Percentiles rank a stretch among this genome's conserved stretches.
Evolutionary conservation across 768 basidiomycete species (phyloP).

Genomic region (Boletellus sp.): DNA sequence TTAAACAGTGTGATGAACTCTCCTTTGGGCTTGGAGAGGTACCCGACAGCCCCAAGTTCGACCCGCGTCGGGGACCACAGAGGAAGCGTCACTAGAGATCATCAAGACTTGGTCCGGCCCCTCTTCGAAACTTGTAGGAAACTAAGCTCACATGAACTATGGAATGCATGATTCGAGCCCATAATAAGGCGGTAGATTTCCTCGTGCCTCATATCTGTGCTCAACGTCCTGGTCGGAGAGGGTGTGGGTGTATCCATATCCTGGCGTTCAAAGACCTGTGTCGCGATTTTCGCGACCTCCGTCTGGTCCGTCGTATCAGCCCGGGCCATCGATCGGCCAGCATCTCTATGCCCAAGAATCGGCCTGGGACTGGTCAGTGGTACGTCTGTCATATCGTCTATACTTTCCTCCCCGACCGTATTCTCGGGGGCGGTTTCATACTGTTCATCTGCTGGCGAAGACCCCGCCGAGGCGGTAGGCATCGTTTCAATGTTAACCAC

Average conservation of each 20-base stretch:
- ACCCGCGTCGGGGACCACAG: conserved; percentile 68
- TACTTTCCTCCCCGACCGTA: conserved; percentile 12
- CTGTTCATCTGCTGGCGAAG: conserved; percentile 20
- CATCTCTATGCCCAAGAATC: not conserved
- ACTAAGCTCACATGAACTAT: conserved; percentile 54
- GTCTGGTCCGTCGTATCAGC: conserved; percentile 3
- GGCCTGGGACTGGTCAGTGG: conserved; percentile 17
- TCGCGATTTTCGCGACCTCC: conserved; percentile 21
- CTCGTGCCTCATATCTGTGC: conserved; percentile 53
- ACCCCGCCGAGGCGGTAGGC: conserved; percentile 6
- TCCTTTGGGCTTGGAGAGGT: conserved; percentile 63
- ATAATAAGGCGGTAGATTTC: conserved; percentile 59
- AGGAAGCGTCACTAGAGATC: conserved; percentile 52
- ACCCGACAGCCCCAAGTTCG: conserved; percentile 71
- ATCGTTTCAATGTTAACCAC: not conserved
- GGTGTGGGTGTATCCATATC: conserved; percentile 20
- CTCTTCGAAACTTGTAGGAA: not conserved
- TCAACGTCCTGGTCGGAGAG: conserved; percentile 34
- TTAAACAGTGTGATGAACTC: conserved; percentile 72
- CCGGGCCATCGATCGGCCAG: not conserved
- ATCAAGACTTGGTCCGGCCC: not conserved
- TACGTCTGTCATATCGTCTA: conserved; percentile 15
- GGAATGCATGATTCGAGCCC: conserved; percentile 58
- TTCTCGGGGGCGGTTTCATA: conserved; percentile 29
- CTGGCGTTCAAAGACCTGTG: not conserved